A percentile compares a stretch with the other conserved stretches of the same genome.
Conservation (phyloP, 2,329 filamentous ascomycete species). For the Podosphaera xanthii region DNA sequence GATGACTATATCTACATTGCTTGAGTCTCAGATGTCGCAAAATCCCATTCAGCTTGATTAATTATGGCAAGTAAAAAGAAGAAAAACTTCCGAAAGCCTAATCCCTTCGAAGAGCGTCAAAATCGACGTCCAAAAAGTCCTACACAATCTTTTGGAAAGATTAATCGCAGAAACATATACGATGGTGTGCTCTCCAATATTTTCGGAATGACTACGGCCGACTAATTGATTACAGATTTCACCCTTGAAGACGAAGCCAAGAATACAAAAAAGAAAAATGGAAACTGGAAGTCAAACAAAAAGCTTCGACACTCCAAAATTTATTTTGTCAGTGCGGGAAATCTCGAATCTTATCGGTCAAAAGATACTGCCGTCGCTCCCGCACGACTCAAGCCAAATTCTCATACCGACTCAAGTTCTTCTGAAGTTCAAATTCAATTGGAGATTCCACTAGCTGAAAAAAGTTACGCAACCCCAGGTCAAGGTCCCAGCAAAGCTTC, state of each 20-base stretch:
- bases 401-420: slow-evolving; percentile 4
- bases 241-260: slow-evolving; percentile 31
- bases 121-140: neutral
- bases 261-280: slow-evolving; percentile 23
- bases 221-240: slow-evolving; percentile 10
- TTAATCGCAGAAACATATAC: neutral
- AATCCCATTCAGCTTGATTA: neutral
- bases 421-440: slow-evolving; percentile 18
- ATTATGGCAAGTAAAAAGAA: neutral
- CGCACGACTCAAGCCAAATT: slow-evolving; percentile 9
- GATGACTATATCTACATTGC: neutral
- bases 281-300: slow-evolving; percentile 21
- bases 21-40: neutral
- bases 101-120: neutral
- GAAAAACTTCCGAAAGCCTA: neutral
- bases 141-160: neutral
- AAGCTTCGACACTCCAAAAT: slow-evolving; percentile 32
- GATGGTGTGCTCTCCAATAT: neutral
- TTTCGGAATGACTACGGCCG: slow-evolving; percentile 6
- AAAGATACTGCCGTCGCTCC: slow-evolving; percentile 13
- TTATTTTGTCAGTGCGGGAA: slow-evolving; percentile 36
- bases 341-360: slow-evolving; percentile 17
- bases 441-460: slow-evolving; percentile 18
- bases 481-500: neutral
- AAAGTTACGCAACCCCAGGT: slow-evolving; percentile 6